phyloP scores from a whole-genome alignment of 148 eudicot species.

The Hydrangea macrophylla region DNA sequence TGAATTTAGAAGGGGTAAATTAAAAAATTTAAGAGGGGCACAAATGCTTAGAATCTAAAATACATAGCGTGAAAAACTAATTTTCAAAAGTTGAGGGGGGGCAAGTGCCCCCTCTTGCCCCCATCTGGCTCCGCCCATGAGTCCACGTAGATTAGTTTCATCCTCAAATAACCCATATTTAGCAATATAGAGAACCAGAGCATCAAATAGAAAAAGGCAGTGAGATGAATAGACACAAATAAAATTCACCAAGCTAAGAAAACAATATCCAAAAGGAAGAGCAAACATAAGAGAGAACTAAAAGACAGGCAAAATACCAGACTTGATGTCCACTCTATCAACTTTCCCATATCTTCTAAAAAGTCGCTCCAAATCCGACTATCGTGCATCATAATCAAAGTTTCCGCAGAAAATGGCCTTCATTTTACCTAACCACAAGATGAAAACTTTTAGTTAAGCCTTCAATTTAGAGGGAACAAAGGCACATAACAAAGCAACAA shows the following conservation, averaged over 20 bases:
- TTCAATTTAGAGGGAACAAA: neutral
- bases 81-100: too few species aligned
- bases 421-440: constrained; percentile 26
- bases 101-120: too few species aligned
- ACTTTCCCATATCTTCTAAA: constrained; percentile 58
- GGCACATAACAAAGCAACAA: neutral
- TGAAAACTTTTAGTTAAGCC: neutral
- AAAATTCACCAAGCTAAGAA: neutral
- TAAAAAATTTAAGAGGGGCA: too few species aligned
- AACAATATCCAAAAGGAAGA: neutral
- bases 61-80: too few species aligned
- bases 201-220: neutral
- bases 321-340: constrained; percentile 66
- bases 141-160: neutral
- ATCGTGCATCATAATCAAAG: constrained; percentile 53
- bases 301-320: constrained; percentile 30
- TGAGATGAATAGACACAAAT: neutral
- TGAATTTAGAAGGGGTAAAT: too few species aligned
- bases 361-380: constrained; percentile 59
- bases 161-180: neutral
- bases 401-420: constrained; percentile 65
- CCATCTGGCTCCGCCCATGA: too few species aligned
- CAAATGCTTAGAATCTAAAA: too few species aligned
- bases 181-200: neutral
- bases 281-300: neutral